These are phyloP conservation scores for Rhizopogon vinicolor DNA, from an alignment of 768 basidiomycete species.

Conservation along the genomic window DNA sequence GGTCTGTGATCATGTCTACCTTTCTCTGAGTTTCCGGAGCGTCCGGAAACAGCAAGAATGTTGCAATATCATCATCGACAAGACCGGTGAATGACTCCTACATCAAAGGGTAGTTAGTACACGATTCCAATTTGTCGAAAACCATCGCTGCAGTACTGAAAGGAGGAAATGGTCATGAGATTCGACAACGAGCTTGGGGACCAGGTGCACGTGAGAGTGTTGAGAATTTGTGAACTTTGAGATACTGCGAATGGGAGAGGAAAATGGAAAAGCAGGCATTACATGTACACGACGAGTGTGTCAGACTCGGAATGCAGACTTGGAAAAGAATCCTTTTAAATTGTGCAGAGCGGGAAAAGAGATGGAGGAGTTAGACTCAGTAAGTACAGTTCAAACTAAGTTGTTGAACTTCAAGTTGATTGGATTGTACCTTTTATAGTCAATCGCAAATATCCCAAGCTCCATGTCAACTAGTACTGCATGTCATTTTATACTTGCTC, in stretches of 20 bases:
- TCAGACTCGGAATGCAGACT: not conserved
- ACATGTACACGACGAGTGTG: not conserved
- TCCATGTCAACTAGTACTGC: too few relatives aligned
- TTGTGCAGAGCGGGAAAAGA: too few relatives aligned
- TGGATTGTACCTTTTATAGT: too few relatives aligned
- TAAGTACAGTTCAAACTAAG: too few relatives aligned
- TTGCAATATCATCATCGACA: slow-evolving; percentile 19
- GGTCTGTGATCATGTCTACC: slow-evolving; percentile 9
- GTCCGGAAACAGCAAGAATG: slow-evolving; percentile 2
- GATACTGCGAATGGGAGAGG: not conserved
- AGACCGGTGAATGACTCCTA: slow-evolving; percentile 30
- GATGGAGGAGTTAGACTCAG: too few relatives aligned
- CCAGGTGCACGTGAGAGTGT: not conserved
- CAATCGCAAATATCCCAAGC: too few relatives aligned
- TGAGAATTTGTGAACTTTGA: not conserved
- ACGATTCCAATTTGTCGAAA: not conserved
- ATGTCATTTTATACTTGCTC: too few relatives aligned
- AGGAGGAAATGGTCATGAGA: slow-evolving; percentile 20
- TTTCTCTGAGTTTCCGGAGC: not conserved
- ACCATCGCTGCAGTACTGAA: slow-evolving; percentile 10
- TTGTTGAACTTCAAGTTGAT: too few relatives aligned
- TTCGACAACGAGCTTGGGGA: slow-evolving; percentile 9
- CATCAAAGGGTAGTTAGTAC: not conserved
- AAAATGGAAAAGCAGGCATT: not conserved
- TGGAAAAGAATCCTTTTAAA: too few relatives aligned